phyloP scores from a whole-genome alignment of 2,329 filamentous ascomycete species.

The Akanthomyces lecanii region DNA sequence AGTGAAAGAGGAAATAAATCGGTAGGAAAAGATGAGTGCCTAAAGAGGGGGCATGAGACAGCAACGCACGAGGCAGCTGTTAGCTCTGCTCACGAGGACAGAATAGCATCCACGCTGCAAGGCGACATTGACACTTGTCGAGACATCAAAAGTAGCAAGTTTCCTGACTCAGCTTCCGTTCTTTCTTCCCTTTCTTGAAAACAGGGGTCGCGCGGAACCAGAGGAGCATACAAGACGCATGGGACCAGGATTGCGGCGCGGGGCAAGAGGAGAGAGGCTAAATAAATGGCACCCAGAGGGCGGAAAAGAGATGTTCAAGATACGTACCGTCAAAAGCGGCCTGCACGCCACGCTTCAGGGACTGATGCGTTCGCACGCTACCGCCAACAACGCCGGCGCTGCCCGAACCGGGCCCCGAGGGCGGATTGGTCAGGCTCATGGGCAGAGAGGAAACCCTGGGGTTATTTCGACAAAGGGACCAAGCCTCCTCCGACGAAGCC shows the following conservation, averaged over 20 bases:
- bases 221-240: neutral
- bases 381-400: slow-evolving; percentile 41
- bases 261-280: slow-evolving; percentile 17
- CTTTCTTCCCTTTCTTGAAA: neutral
- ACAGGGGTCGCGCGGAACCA: neutral
- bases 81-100: slow-evolving; percentile 3
- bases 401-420: slow-evolving; percentile 33
- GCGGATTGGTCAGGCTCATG: slow-evolving; percentile 54
- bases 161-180: slow-evolving; percentile 1
- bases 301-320: neutral
- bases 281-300: neutral
- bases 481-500: slow-evolving; percentile 1
- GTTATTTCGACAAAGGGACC: neutral
- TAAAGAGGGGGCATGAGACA: neutral
- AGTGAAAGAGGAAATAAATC: too few species aligned
- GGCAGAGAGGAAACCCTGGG: neutral
- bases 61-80: neutral
- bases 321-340: slow-evolving; percentile 57
- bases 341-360: slow-evolving; percentile 56
- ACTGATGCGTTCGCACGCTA: slow-evolving; percentile 34
- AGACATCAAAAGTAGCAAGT: neutral
- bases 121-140: slow-evolving; percentile 5
- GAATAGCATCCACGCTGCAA: neutral
- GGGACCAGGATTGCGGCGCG: slow-evolving; percentile 6
- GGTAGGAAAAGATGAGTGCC: neutral